Evolutionary conservation across 306 rosid species (phyloP), one percentile per base, ranked within the genome.

Genomic region (Castanea sativa): DNA sequence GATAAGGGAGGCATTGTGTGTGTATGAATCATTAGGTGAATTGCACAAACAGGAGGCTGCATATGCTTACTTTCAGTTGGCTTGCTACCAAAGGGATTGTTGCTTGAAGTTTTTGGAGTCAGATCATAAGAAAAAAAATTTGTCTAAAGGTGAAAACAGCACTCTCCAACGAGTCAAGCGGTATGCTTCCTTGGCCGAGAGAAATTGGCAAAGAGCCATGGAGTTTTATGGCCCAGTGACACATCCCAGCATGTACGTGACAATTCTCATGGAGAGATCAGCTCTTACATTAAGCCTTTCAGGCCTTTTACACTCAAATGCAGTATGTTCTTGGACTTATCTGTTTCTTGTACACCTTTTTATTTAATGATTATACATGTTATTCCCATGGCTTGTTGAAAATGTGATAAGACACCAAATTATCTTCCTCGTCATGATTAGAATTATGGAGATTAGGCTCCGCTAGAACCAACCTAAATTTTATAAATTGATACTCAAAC

Each of bases 31-130:
- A 2, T 80, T 94, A 14, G 99, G 99, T 78, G 99, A 92, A 81
- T 72, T 85, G 29, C 97, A 95, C 83, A 92, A 76, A 75, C 99
- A 94, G 87, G 99, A 94, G 87, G 89, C 92, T 69, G 95, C 99
- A 25, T 94, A 87, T 94, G 89, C 97, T 74, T 90, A 88, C 88
- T 94, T 90, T 85, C 97, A 94, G 87, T 86, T 94, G 74, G 97
- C 95, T 73, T 87, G 92, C 82, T 86, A 91, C 87, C 97, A 94
- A 82, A 91, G 92, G 83, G 93, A 94, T 82, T 87, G 92, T 80
- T 92, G 95, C 81, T 80, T 90, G 86, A 92, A 86, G 87, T 94
- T 92, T 81, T 79, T 90, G 90, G 91, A 86, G 88, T 80, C 91
- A 0, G 87, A 85, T 63, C 79, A 81, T 76, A 86, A 89, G 88